Evolutionary conservation across 2,329 filamentous ascomycete genomes (phyloP).

Genomic region (Aspergillus fumigatiaffinis): DNA sequence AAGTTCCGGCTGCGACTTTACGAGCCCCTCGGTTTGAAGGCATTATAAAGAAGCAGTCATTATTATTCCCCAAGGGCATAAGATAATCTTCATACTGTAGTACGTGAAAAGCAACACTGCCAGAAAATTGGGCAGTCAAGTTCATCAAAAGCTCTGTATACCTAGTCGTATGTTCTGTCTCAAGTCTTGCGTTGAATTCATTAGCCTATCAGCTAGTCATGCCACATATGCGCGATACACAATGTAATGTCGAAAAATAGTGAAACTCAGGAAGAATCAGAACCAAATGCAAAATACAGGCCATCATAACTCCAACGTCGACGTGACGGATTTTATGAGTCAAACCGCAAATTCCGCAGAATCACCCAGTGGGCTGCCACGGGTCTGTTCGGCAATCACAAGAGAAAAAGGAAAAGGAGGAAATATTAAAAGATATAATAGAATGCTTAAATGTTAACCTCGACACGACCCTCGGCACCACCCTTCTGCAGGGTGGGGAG

Average conservation of each 20-base stretch:
- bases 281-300: conserved; percentile 24
- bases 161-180: not conserved
- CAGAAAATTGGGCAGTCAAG: too few species aligned
- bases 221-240: conserved; percentile 29
- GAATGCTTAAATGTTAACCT: conserved; percentile 67
- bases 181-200: conserved; percentile 14
- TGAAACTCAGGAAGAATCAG: conserved; percentile 24
- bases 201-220: conserved; percentile 28
- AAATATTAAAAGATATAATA: conserved; percentile 22
- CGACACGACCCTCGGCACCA: conserved; percentile 79
- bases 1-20: not conserved
- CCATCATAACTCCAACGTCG: conserved; percentile 38
- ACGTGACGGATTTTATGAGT: conserved; percentile 33
- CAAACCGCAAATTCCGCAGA: conserved; percentile 25
- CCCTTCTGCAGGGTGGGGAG: conserved; percentile 73
- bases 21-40: not conserved
- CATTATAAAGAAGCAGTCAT: not conserved
- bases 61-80: not conserved
- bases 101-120: too few species aligned
- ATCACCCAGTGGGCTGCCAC: conserved; percentile 10
- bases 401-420: conserved; percentile 8
- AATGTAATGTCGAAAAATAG: conserved; percentile 23
- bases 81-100: too few species aligned
- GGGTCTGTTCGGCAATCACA: conserved; percentile 9
- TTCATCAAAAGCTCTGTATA: not conserved